Evolutionary conservation across 345 rosid species (phyloP).

Genomic region (Rhizophora apiculata): DNA sequence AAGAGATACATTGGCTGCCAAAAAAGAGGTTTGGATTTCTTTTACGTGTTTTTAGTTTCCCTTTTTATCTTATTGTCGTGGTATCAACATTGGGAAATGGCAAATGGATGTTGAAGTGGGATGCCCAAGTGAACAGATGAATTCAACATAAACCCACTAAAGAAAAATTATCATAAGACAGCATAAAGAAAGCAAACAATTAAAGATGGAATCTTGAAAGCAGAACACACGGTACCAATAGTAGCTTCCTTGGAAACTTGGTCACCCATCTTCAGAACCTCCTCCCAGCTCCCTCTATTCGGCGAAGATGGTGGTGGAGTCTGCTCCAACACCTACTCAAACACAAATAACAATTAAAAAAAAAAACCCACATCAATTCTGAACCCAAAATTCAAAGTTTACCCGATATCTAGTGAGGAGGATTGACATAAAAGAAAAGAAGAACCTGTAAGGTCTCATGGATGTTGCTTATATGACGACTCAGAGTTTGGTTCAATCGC

Average conservation of each 20-base stretch:
- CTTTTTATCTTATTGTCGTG: no score
- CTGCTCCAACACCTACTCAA: constrained; percentile 50
- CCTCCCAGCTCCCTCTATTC: constrained; percentile 62
- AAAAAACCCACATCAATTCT: background rate
- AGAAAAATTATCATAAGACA: background rate
- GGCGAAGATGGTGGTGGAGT: constrained; percentile 41
- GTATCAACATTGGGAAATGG: background rate
- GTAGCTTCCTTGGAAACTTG: constrained; percentile 87
- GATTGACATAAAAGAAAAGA: background rate
- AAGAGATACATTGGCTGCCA: no score
- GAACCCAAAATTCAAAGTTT: background rate
- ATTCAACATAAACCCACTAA: background rate
- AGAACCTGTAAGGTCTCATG: constrained; percentile 76
- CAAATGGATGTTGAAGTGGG: background rate
- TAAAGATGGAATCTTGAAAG: background rate
- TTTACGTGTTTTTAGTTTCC: no score
- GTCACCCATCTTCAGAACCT: constrained; percentile 72
- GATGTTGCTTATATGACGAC: constrained; percentile 54
- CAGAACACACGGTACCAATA: constrained; percentile 39
- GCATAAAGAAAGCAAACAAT: background rate
- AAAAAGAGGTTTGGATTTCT: no score
- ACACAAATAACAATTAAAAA: background rate
- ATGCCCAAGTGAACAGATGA: background rate
- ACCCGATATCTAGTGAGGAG: background rate
- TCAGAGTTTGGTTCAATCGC: constrained; percentile 46